A percentile compares a stretch with the other conserved stretches of the same genome.
These are phyloP conservation scores for Fusarium agapanthi DNA, from an alignment of 2,329 filamentous ascomycete species.

Conservation along the genomic window DNA sequence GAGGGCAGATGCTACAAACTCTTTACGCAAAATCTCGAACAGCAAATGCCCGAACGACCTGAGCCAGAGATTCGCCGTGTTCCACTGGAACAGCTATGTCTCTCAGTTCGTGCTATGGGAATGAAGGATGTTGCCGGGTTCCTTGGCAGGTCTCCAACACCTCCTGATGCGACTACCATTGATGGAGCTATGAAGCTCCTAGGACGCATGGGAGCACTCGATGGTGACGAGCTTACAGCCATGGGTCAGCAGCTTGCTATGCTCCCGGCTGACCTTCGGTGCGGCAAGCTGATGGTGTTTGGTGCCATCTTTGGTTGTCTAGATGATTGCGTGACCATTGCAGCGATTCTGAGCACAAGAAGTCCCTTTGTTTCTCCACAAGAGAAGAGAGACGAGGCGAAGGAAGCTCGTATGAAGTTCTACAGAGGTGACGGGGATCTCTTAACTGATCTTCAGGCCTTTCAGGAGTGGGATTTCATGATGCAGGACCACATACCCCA, in stretches of 20 bases:
- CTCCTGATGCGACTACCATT: slow-evolving; percentile 85
- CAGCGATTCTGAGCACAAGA: slow-evolving; percentile 88
- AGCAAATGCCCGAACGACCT: slow-evolving; percentile 85
- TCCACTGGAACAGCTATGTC: slow-evolving; percentile 90
- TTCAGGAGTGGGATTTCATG: slow-evolving; percentile 81
- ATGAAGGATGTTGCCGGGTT: slow-evolving; percentile 83
- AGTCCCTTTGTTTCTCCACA: slow-evolving; percentile 87
- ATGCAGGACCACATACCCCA: slow-evolving; percentile 65
- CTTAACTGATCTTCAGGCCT: slow-evolving; percentile 85
- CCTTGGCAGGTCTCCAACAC: slow-evolving; percentile 85
- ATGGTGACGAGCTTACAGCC: slow-evolving; percentile 86
- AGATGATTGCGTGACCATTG: slow-evolving; percentile 86
- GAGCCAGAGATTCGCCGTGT: slow-evolving; percentile 95
- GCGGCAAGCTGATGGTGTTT: slow-evolving; percentile 94
- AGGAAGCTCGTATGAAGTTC: slow-evolving; percentile 78
- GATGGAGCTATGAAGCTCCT: slow-evolving; percentile 84
- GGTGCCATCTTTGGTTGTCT: slow-evolving; percentile 93
- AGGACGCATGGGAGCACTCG: slow-evolving; percentile 85
- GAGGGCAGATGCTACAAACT: slow-evolving; percentile 95
- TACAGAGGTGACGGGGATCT: slow-evolving; percentile 84
- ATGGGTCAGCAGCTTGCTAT: slow-evolving; percentile 93
- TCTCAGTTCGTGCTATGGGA: slow-evolving; percentile 95
- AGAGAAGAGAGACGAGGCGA: slow-evolving; percentile 83
- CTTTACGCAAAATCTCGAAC: slow-evolving; percentile 86
- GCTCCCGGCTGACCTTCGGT: slow-evolving; percentile 92